Evolutionary conservation across 495 filamentous ascomycete genomes (phyloP).

Genomic region (Daldinia childiae): DNA sequence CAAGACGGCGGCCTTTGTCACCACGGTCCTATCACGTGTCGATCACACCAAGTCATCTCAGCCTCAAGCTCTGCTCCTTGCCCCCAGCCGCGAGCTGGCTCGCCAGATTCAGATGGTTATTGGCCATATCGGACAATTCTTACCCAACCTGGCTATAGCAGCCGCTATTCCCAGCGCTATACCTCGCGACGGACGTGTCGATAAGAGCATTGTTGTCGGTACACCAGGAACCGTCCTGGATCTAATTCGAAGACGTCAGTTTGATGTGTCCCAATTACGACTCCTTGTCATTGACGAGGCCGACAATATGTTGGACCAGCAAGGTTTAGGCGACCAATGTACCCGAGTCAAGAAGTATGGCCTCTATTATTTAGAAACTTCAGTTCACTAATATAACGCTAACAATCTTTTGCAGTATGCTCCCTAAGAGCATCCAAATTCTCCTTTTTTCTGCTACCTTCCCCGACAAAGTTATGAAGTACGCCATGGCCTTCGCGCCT

Average conservation of each 20-base stretch:
- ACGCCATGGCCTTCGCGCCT: slow-evolving; percentile 81
- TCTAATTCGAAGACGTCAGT: slow-evolving; percentile 74
- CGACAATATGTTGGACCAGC: slow-evolving; percentile 94
- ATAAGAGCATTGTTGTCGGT: slow-evolving; percentile 83
- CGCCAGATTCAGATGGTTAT: slow-evolving; percentile 92
- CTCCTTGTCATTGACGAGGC: slow-evolving; percentile 92
- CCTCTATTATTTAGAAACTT: slow-evolving; percentile 10
- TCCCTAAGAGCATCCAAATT: slow-evolving; percentile 78
- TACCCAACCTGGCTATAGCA: slow-evolving; percentile 72
- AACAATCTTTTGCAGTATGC: slow-evolving; percentile 58
- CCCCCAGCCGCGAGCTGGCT: slow-evolving; percentile 92
- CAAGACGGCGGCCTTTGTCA: slow-evolving; percentile 95
- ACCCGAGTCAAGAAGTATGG: slow-evolving; percentile 83
- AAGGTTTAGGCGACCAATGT: slow-evolving; percentile 95
- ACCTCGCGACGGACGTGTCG: slow-evolving; percentile 66
- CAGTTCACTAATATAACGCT: slow-evolving; percentile 21
- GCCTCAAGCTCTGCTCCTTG: slow-evolving; percentile 90
- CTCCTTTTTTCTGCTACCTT: slow-evolving; percentile 98
- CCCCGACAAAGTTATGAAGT: slow-evolving; percentile 81
- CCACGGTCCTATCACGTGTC: slow-evolving; percentile 87
- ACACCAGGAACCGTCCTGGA: slow-evolving; percentile 95
- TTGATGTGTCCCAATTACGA: slow-evolving; percentile 71
- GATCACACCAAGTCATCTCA: slow-evolving; percentile 70
- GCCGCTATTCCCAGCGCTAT: slow-evolving; percentile 83
- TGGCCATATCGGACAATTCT: slow-evolving; percentile 80